Evolutionary conservation across 2,329 filamentous ascomycete genomes (phyloP).

Genomic region (Venturia asperata): DNA sequence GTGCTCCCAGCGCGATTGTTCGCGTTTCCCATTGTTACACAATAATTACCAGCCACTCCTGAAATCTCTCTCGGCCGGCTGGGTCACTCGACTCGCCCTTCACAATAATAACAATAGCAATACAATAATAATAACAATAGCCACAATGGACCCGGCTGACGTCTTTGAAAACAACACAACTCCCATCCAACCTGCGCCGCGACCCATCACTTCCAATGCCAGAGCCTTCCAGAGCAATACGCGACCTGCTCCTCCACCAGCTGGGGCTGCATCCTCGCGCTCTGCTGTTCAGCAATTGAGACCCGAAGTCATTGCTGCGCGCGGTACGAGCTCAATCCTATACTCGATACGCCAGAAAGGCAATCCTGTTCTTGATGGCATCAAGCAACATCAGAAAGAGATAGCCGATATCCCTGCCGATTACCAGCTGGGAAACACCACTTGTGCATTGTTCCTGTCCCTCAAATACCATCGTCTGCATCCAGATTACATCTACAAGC

Average conservation of each 20-base stretch:
- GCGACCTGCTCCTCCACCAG: not conserved
- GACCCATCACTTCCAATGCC: conserved; percentile 15
- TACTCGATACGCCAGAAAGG: conserved; percentile 91
- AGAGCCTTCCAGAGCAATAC: conserved; percentile 8
- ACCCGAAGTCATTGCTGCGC: conserved; percentile 71
- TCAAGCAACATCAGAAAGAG: conserved; percentile 84
- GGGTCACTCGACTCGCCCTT: not conserved
- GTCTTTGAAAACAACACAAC: not conserved
- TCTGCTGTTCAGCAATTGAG: conserved; percentile 67
- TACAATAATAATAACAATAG: not conserved
- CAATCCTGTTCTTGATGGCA: conserved; percentile 79
- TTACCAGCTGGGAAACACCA: conserved; percentile 79
- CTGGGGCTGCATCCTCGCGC: not conserved
- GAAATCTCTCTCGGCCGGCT: not conserved
- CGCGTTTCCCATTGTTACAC: not conserved
- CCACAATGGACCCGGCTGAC: conserved; percentile 1
- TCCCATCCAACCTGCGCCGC: not conserved
- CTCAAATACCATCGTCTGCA: conserved; percentile 96
- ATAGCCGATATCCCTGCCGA: conserved; percentile 96
- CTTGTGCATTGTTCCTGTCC: conserved; percentile 85
- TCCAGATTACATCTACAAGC: conserved; percentile 94
- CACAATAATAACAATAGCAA: too few species aligned
- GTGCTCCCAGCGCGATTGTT: not conserved
- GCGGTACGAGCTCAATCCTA: conserved; percentile 66
- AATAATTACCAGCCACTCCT: not conserved